phyloP scores from a whole-genome alignment of 305 asterid species.

The Caryopteris hybrid region DNA sequence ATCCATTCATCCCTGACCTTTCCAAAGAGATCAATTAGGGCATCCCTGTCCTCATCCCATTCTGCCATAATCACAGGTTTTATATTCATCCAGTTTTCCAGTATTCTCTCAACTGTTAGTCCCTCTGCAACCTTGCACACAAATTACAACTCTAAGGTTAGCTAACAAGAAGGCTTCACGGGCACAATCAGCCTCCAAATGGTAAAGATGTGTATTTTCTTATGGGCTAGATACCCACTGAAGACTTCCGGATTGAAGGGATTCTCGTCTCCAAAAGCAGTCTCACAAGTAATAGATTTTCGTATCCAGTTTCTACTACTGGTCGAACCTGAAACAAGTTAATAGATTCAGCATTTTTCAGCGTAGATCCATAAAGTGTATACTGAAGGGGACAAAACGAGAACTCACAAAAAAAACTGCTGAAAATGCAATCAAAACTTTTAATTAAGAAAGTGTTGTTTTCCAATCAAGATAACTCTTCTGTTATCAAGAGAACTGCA shows the following conservation, averaged over 20 bases:
- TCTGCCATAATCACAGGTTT: slow-evolving; percentile 78
- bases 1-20: slow-evolving; percentile 96
- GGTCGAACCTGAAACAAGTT: slow-evolving; percentile 77
- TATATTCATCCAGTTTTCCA: slow-evolving; percentile 73
- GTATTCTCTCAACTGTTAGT: slow-evolving; percentile 55
- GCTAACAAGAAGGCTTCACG: slow-evolving; percentile 9
- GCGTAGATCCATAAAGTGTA: too few species aligned
- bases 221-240: slow-evolving; percentile 52
- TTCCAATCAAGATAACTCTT: background rate
- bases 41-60: slow-evolving; percentile 77
- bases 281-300: slow-evolving; percentile 84
- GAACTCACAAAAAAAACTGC: background rate
- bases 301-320: slow-evolving; percentile 95
- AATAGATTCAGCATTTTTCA: too few species aligned
- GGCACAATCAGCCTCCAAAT: background rate
- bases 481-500: background rate
- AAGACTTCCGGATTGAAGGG: slow-evolving; percentile 73
- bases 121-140: slow-evolving; percentile 74
- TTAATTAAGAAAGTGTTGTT: background rate
- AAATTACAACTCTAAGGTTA: slow-evolving; percentile 23
- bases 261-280: slow-evolving; percentile 64
- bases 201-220: background rate
- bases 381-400: background rate
- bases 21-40: slow-evolving; percentile 78
- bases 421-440: background rate